Evolutionary conservation across 345 rosid genomes (phyloP).

Genomic region (Salix viminalis): DNA sequence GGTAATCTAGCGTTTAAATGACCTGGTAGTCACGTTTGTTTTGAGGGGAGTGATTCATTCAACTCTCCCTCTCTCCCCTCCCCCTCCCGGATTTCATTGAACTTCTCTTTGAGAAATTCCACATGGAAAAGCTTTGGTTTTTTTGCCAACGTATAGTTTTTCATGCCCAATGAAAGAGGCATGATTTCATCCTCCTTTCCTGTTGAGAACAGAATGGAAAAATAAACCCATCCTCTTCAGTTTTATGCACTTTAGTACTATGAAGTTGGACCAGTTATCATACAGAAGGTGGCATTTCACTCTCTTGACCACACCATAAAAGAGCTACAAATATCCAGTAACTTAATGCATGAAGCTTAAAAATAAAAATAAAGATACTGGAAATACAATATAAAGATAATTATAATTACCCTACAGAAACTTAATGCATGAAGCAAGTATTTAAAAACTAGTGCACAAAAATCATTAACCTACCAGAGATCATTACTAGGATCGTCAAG

Average conservation of each 20-base stretch:
- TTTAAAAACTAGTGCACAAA: background rate
- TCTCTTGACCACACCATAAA: background rate
- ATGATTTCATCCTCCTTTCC: background rate
- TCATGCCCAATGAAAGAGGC: background rate
- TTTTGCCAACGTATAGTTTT: background rate
- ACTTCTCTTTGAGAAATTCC: background rate
- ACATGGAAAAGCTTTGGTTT: background rate
- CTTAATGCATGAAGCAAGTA: background rate
- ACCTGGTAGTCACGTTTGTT: background rate
- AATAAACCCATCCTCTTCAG: background rate
- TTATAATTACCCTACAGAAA: background rate
- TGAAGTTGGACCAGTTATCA: background rate
- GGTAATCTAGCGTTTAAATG: background rate
- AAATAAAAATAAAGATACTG: background rate
- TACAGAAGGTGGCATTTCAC: background rate
- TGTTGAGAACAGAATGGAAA: background rate
- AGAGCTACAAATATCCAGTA: background rate
- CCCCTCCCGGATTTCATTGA: background rate
- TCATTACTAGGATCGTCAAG: background rate
- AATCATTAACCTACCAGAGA: constrained; percentile 13
- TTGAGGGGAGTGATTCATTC: background rate
- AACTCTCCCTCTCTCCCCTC: no score
- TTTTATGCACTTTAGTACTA: background rate
- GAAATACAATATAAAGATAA: background rate
- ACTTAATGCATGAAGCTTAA: background rate